Conservation (phyloP, 495 filamentous ascomycete species). For the Xylaria cubensis region DNA sequence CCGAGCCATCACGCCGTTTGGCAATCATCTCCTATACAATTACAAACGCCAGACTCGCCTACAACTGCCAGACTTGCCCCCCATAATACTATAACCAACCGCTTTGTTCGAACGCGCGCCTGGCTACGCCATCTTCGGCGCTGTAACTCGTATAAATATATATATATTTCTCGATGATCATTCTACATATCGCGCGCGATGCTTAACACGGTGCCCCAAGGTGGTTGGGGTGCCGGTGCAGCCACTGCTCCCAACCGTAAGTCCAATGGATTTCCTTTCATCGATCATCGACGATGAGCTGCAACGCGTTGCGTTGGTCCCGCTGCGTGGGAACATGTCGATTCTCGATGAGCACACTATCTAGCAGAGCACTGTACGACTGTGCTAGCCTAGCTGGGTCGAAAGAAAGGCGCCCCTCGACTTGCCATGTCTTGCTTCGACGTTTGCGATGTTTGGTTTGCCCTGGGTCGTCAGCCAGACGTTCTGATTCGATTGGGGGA, state of each 20-base stretch:
- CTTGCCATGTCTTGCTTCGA: background rate
- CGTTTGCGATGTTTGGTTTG: background rate
- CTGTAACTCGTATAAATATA: background rate
- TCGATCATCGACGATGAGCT: conserved; percentile 24
- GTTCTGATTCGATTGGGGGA: background rate
- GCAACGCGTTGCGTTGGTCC: background rate
- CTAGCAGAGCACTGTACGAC: background rate
- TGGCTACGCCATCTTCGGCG: background rate
- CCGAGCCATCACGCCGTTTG: background rate
- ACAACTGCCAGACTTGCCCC: background rate
- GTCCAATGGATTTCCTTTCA: conserved; percentile 36
- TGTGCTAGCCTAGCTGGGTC: background rate
- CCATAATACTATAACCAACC: background rate
- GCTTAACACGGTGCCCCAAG: conserved; percentile 37
- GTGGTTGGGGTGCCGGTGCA: conserved; percentile 36
- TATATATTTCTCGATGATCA: background rate
- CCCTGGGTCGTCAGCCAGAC: background rate
- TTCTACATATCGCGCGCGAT: conserved; percentile 30
- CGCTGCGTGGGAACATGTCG: background rate
- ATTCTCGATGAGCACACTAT: conserved; percentile 3
- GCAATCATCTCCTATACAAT: background rate
- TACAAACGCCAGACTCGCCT: background rate
- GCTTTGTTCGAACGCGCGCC: background rate
- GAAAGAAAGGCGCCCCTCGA: background rate
- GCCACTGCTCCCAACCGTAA: conserved; percentile 40